Evolutionary conservation across 495 filamentous ascomycete genomes (phyloP), one percentile per base, ranked within the genome.

Genomic region (Aspergillus biplanus): DNA sequence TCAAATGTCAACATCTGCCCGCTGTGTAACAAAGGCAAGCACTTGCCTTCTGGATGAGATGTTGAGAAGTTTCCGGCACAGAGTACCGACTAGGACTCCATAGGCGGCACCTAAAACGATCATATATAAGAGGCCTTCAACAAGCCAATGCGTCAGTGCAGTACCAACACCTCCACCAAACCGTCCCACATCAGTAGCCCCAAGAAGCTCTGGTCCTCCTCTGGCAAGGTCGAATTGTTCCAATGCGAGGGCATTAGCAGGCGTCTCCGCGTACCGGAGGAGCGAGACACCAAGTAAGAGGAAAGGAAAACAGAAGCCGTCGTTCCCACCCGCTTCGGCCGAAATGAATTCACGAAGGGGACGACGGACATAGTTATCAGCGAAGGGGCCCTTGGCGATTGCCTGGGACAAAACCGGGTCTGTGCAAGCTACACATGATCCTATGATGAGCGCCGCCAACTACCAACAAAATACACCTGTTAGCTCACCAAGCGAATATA

Each of bases 341-440:
- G 84, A 86, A 33, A 87, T 88, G 52, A 88, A 85, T 68, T 88
- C 83, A n/a, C 85, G 80, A 27, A 88, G 77, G 37, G 78, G 71
- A 12, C 84, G 76, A 37, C 80, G 73, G 34, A 87, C 85, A 55
- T 82, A 87, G 63, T 84, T 85, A 66, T 87, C 85, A 6, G 85
- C 80, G 63, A 88, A 88, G 0, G 84, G 83, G 0, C 85, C 85
- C 67, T 87, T 88, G 21, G 84, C 84, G 53, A 88, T 80, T 35
- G 85, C 83, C 68, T 88, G 85, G 1, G 83, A 86, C 7, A 87
- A 74, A 52, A 87, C 75, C 0, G 85, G 85, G 49, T 87, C 85
- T n/a, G 85, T 88, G 64, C 83, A 86, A 5, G 84, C 86, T 32
- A 86, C 82, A 64, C 83, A 86, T 0, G 85, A 83, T n/a, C 79